Percentiles rank a stretch among this genome's conserved stretches.
Evolutionary conservation across 108 stramenopile species (phyloP).

Genomic region (Ochromonas danica): DNA sequence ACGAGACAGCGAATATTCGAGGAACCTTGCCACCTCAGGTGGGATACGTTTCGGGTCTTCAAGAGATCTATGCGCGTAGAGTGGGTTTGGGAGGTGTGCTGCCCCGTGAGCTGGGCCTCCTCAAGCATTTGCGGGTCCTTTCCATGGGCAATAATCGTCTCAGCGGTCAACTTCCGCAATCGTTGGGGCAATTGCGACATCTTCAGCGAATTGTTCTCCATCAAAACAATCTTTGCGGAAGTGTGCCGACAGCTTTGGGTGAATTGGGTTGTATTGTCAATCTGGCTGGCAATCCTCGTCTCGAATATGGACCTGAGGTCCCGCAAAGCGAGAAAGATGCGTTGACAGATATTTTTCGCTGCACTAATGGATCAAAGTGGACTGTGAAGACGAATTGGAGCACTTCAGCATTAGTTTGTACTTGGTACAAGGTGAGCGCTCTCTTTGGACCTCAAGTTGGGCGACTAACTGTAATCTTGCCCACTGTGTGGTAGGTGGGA

Average conservation of each 20-base stretch:
- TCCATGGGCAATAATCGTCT: constrained; percentile 37
- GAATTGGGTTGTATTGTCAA: constrained; percentile 37
- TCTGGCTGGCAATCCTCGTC: constrained; percentile 35
- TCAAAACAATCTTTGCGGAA: constrained; percentile 29
- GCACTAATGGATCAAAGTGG: constrained; percentile 17
- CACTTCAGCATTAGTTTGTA: background rate
- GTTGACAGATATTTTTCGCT: background rate
- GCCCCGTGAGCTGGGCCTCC: constrained; percentile 3
- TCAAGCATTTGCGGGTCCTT: constrained; percentile 2
- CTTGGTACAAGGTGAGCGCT: constrained; percentile 24
- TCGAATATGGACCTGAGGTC: constrained; percentile 31
- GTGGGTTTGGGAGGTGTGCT: constrained; percentile 10
- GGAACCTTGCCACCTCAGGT: constrained; percentile 5
- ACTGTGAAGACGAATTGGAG: background rate
- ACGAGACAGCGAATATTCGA: constrained; percentile 16
- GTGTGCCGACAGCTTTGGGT: constrained; percentile 1
- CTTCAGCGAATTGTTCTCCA: constrained; percentile 32
- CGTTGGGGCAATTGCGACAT: background rate
- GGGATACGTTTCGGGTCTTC: constrained; percentile 12
- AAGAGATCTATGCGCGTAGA: constrained; percentile 36
- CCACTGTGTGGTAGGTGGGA: background rate
- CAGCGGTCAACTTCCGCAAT: background rate
- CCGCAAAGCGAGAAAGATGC: background rate
- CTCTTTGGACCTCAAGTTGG: background rate
- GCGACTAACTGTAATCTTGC: too few relatives aligned